Conservation (phyloP, 495 filamentous ascomycete genomes). For the Penicillium desertorum region DNA sequence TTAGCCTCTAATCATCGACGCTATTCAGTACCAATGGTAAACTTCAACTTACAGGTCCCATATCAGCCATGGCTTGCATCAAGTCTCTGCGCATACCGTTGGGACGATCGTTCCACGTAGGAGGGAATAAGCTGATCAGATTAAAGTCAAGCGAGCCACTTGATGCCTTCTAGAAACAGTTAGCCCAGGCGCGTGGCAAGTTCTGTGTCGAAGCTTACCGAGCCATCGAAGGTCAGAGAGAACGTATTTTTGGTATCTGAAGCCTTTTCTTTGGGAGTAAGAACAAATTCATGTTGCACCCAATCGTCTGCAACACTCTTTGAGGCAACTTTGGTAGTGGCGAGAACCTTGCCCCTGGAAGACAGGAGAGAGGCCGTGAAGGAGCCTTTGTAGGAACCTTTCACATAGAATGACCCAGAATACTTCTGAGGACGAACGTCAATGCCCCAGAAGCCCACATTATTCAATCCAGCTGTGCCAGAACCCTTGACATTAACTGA, state of each 20-base stretch:
- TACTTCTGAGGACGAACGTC: conserved; percentile 55
- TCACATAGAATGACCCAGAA: conserved; percentile 57
- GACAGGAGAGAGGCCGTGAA: conserved; percentile 36
- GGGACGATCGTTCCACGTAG: conserved; percentile 55
- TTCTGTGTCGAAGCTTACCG: conserved; percentile 21
- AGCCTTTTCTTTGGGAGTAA: conserved; percentile 40
- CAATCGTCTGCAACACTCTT: conserved; percentile 29
- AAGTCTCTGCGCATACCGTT: conserved; percentile 64
- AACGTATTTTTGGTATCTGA: conserved; percentile 64
- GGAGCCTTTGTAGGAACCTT: conserved; percentile 37
- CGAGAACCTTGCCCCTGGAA: conserved; percentile 32
- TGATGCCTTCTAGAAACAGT: conserved; percentile 32
- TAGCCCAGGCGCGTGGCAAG: not conserved
- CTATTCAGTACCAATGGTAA: not conserved
- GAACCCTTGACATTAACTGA: conserved; percentile 57
- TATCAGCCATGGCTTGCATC: conserved; percentile 54
- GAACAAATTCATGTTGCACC: conserved; percentile 39
- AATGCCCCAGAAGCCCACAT: conserved; percentile 64
- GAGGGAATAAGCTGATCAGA: conserved; percentile 66
- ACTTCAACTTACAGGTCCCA: conserved; percentile 32
- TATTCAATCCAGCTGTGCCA: conserved; percentile 53
- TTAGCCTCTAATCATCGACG: not conserved
- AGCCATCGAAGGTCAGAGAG: conserved; percentile 57
- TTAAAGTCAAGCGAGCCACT: conserved; percentile 60
- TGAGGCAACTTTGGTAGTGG: conserved; percentile 28